Evolutionary conservation across 495 filamentous ascomycete species (phyloP), one percentile per base, ranked within the genome.

Genomic region (Echria macrotheca): DNA sequence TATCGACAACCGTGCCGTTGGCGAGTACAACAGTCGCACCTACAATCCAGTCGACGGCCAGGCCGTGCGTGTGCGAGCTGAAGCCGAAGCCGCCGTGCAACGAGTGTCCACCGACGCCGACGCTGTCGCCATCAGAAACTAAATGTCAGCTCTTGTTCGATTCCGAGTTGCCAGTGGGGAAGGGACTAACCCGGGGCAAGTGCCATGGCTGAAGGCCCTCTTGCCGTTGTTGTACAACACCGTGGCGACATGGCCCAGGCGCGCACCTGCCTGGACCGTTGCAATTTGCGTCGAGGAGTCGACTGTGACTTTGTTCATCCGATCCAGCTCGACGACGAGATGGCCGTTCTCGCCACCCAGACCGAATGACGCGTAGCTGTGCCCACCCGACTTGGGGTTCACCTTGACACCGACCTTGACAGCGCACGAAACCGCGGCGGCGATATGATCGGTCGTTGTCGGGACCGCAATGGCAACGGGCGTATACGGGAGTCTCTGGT

Each of bases 311-410:
- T 64, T 57, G 57, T 64, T 59, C 67, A 73, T 69, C 11, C 67
- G 64, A 46, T 73, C 68, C 32, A 75, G 47, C 47, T 73, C 55
- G 18, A 75, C 61, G 23, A 72, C 60, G 12, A 75, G 62, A 55
- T 73, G 70, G 8, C 71, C 71, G 17, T 75, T 61, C 57, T 75
- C 69, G 1, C 71, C 71, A 9, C 71, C 71, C 4, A 75, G 57
- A 25, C 71, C 71, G 10, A 71, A 65, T 15, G 68, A 71, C 4
- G 64, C 71, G 47, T 75, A 73, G 44, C 68, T 72, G 55, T 75
- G 71, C 2, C 71, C 71, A 37, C 71, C 71, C 22, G 63, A 65
- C 53, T 72, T 75, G 19, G 70, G 49, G 7, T 54, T 68, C 6
- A 70, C 67, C 50, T 73, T 72, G 11, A 71, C 59, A 4, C 67